Evolutionary conservation across 2,329 filamentous ascomycete species (phyloP).

Genomic region (Talaromyces sp.): DNA sequence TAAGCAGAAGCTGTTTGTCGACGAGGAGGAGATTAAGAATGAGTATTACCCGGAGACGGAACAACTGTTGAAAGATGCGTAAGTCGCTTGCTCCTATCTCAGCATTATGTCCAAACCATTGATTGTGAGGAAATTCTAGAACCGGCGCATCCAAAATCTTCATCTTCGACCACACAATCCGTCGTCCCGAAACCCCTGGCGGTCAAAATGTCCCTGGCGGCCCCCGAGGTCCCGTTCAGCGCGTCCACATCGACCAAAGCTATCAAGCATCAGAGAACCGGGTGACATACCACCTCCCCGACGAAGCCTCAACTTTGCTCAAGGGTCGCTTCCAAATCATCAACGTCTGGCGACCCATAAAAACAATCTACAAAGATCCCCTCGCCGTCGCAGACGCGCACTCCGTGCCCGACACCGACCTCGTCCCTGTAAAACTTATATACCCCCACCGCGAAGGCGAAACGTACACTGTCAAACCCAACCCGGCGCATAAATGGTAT

Average conservation of each 20-base stretch:
- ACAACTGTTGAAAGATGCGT: conserved; percentile 44
- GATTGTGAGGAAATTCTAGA: conserved; percentile 20
- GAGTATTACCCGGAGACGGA: conserved; percentile 50
- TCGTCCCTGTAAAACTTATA: conserved; percentile 50
- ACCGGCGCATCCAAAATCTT: conserved; percentile 45
- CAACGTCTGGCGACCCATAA: conserved; percentile 53
- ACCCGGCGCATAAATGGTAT: conserved; percentile 50
- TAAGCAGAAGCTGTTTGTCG: conserved; percentile 38
- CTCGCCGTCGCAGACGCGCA: conserved; percentile 53
- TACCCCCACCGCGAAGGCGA: conserved; percentile 53
- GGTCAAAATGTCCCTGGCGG: conserved; percentile 24
- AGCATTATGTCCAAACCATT: neutral
- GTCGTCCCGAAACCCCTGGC: conserved; percentile 31
- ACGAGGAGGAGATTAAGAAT: conserved; percentile 41
- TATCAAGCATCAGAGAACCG: conserved; percentile 43
- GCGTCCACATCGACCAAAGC: conserved; percentile 54
- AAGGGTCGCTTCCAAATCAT: conserved; percentile 48
- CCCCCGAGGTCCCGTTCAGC: conserved; percentile 46
- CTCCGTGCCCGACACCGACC: conserved; percentile 50
- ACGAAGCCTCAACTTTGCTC: conserved; percentile 44
- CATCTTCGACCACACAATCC: conserved; percentile 53
- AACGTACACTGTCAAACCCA: conserved; percentile 48
- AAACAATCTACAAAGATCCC: conserved; percentile 53
- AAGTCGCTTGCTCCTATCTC: conserved; percentile 11
- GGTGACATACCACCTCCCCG: conserved; percentile 44